These are phyloP conservation scores for Dorcoceras hygrometricum DNA, from an alignment of 257 asterid species.

Conservation along the genomic window DNA sequence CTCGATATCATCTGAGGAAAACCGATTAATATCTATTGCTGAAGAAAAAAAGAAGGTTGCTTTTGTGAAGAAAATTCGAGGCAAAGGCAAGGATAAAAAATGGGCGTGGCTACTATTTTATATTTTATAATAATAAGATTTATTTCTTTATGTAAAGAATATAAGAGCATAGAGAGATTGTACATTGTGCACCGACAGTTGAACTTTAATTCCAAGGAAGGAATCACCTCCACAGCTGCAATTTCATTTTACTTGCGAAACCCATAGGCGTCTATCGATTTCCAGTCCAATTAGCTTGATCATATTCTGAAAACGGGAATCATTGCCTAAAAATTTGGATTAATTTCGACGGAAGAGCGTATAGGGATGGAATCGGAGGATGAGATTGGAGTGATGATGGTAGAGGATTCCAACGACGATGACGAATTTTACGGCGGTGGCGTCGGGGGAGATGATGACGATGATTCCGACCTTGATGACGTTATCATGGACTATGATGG, in stretches of 20 bases:
- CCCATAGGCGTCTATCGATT: neutral
- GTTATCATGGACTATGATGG: conserved; percentile 62
- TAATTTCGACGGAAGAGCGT: conserved; percentile 2
- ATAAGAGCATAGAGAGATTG: neutral
- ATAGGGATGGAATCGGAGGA: conserved; percentile 63
- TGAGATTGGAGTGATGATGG: conserved; percentile 49
- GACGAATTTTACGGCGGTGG: conserved; percentile 49
- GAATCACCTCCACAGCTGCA: neutral
- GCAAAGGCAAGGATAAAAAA: too few relatives aligned
- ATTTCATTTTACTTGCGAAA: neutral
- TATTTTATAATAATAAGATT: too few relatives aligned
- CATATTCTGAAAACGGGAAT: neutral
- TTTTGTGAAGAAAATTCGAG: too few relatives aligned
- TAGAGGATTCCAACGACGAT: conserved; percentile 56
- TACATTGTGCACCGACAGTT: neutral
- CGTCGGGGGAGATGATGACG: conserved; percentile 34
- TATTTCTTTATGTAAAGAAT: too few relatives aligned
- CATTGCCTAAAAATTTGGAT: neutral
- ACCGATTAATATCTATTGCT: too few relatives aligned
- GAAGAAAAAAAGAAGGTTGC: too few relatives aligned
- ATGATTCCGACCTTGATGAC: conserved; percentile 59
- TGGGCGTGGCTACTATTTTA: too few relatives aligned
- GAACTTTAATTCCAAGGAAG: neutral
- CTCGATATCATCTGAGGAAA: too few relatives aligned
- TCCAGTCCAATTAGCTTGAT: neutral